These are phyloP conservation scores for Dunaliella primolecta DNA, from an alignment of 139 green algal genomes.

Conservation along the genomic window DNA sequence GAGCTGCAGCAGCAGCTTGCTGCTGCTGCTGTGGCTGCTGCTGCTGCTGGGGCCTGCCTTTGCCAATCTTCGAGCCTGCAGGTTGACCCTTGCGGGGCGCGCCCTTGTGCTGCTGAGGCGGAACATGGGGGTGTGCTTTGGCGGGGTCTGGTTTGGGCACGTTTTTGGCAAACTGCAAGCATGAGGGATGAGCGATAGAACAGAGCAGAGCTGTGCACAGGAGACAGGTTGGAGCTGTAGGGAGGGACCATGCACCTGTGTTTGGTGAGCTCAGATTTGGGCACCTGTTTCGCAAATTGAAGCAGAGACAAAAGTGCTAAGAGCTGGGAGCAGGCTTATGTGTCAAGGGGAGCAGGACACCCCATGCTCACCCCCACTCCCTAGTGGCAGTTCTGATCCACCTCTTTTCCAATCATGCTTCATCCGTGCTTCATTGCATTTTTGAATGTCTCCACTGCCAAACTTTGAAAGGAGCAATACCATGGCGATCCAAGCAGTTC, in stretches of 20 bases:
- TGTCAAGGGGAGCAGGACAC: too few species aligned
- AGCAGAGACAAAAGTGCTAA: background rate
- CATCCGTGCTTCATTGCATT: background rate
- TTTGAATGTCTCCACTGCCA: background rate
- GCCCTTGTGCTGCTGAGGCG: conserved; percentile 8
- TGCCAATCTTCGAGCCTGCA: background rate
- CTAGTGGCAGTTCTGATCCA: background rate
- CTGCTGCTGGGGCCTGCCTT: background rate
- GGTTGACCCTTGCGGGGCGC: background rate
- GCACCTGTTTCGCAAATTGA: background rate
- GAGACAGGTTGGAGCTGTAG: background rate
- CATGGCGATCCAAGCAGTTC: too few species aligned
- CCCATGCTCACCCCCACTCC: too few species aligned
- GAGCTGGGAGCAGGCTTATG: background rate
- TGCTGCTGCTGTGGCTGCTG: background rate
- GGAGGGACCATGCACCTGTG: background rate
- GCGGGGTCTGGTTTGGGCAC: conserved; percentile 42
- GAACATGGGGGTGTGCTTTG: background rate
- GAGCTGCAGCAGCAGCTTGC: conserved; percentile 39
- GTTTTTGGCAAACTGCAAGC: conserved; percentile 45
- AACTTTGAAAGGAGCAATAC: background rate
- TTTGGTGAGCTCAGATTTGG: conserved; percentile 1
- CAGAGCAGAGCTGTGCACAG: background rate
- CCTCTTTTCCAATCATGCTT: background rate
- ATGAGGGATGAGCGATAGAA: background rate